Percentiles rank a stretch among this genome's conserved stretches.
Conservation (phyloP, 805 yeast species). For the Blastobotrys mokoenaii region DNA sequence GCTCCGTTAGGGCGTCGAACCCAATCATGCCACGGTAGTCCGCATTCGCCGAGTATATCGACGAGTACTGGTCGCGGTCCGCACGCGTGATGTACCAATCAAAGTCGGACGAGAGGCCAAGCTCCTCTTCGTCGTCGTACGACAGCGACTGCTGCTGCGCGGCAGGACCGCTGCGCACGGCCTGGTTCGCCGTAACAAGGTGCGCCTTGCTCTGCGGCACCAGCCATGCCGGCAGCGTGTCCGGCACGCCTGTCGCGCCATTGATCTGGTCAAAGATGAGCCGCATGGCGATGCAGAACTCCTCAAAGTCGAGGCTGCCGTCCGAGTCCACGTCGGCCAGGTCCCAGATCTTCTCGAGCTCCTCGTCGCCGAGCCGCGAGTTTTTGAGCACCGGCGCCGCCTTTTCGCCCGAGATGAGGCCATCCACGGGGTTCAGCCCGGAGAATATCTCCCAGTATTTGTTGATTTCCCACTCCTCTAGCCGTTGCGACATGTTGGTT, state of each 20-base stretch:
- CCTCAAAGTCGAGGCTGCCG: constrained; percentile 90
- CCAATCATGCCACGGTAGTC: constrained; percentile 76
- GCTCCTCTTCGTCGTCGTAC: constrained; percentile 48
- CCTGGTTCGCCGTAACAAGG: constrained; percentile 73
- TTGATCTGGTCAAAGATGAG: constrained; percentile 86
- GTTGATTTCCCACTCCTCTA: constrained; percentile 92
- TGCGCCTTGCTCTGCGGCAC: constrained; percentile 85
- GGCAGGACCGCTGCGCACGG: constrained; percentile 26
- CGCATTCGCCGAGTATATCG: constrained; percentile 62
- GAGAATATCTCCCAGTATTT: constrained; percentile 97
- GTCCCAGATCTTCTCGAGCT: constrained; percentile 82
- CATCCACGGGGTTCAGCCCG: constrained; percentile 74
- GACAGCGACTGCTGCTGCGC: constrained; percentile 6
- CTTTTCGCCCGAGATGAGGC: constrained; percentile 74
- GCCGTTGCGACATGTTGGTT: constrained; percentile 29
- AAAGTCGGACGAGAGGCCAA: constrained; percentile 56
- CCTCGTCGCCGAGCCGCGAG: constrained; percentile 71
- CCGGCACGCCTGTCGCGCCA: constrained; percentile 59
- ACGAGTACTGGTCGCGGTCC: constrained; percentile 70
- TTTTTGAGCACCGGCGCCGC: constrained; percentile 83
- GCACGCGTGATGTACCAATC: constrained; percentile 96
- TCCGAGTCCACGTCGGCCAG: constrained; percentile 82
- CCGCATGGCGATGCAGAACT: constrained; percentile 96
- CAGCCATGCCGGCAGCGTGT: constrained; percentile 79
- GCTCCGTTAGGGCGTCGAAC: constrained; percentile 58